A percentile compares a stretch with the other conserved stretches of the same genome.
These are phyloP conservation scores for Aspergillus pseudoglaucus DNA, from an alignment of 2,329 filamentous ascomycete genomes.

Conservation along the genomic window DNA sequence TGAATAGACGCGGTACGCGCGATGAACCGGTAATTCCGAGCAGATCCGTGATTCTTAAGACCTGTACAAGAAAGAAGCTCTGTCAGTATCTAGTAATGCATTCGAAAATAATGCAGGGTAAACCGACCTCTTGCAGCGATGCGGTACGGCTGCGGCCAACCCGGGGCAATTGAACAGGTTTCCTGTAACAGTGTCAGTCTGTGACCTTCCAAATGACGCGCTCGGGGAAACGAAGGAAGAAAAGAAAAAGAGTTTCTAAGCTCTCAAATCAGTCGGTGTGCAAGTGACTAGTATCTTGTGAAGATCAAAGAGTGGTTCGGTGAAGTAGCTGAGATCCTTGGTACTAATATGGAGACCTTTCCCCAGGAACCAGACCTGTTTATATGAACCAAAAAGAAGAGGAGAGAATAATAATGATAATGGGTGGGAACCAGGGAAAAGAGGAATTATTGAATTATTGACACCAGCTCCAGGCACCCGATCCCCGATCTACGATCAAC, in stretches of 20 bases:
- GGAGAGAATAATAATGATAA: constrained; percentile 19
- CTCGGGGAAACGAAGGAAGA: constrained; percentile 8
- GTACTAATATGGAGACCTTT: constrained; percentile 1
- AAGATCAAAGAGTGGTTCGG: constrained; percentile 1
- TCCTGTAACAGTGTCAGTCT: constrained; percentile 54
- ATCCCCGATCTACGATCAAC: constrained; percentile 38
- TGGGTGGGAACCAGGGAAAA: constrained; percentile 25
- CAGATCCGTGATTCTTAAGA: constrained; percentile 11
- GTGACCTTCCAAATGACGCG: constrained; percentile 33
- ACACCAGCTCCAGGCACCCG: constrained; percentile 25
- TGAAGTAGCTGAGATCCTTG: constrained; percentile 1
- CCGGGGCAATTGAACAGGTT: constrained; percentile 37
- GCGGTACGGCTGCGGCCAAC: constrained; percentile 54
- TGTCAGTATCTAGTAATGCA: constrained; percentile 3
- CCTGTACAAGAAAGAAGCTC: constrained; percentile 3
- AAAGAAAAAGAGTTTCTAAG: constrained; percentile 3
- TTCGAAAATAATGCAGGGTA: not conserved
- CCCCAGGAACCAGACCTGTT: constrained; percentile 3
- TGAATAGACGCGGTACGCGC: constrained; percentile 6
- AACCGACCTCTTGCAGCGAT: constrained; percentile 71
- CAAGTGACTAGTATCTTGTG: constrained; percentile 13
- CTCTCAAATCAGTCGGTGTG: not conserved
- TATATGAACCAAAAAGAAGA: constrained; percentile 5
- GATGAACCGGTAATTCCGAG: constrained; percentile 36
- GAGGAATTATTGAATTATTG: constrained; percentile 18